Percentiles rank a stretch among this genome's conserved stretches.
Evolutionary conservation across 2,329 filamentous ascomycete species (phyloP).

Genomic region (Apiospora hydei): DNA sequence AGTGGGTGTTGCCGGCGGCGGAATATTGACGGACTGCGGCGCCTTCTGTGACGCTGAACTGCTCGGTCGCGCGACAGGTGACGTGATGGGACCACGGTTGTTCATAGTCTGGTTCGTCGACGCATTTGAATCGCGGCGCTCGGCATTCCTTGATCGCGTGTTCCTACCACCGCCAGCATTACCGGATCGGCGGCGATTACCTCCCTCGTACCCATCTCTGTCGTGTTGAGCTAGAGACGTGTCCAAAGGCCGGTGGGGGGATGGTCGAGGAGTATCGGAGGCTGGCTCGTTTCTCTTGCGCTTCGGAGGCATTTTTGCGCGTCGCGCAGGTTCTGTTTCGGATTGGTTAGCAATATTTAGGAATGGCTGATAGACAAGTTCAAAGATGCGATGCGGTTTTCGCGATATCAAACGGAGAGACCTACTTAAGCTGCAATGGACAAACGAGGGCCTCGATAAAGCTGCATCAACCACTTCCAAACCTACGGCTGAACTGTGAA

Average conservation of each 20-base stretch:
- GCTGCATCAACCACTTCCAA: constrained; percentile 14
- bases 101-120: not conserved
- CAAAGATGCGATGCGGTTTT: not conserved
- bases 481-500: not conserved
- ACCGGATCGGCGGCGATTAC: constrained; percentile 48
- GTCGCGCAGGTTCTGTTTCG: constrained; percentile 29
- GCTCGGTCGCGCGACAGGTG: constrained; percentile 44
- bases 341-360: constrained; percentile 34
- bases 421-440: constrained; percentile 15
- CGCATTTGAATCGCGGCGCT: constrained; percentile 59
- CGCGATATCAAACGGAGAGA: constrained; percentile 5
- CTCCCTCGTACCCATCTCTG: constrained; percentile 54
- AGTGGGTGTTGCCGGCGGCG: constrained; percentile 37
- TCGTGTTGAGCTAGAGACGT: constrained; percentile 65
- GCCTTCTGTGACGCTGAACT: constrained; percentile 48
- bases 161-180: constrained; percentile 51
- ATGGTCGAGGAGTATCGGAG: constrained; percentile 60
- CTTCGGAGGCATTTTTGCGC: constrained; percentile 61
- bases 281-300: constrained; percentile 64
- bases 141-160: constrained; percentile 51
- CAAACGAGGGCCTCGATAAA: not conserved
- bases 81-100: constrained; percentile 40
- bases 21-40: constrained; percentile 35
- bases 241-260: constrained; percentile 68
- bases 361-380: not conserved